A percentile compares a stretch with the other conserved stretches of the same genome.
Evolutionary conservation across 163 green algal species (phyloP).

Genomic region (Scenedesmus sp.): DNA sequence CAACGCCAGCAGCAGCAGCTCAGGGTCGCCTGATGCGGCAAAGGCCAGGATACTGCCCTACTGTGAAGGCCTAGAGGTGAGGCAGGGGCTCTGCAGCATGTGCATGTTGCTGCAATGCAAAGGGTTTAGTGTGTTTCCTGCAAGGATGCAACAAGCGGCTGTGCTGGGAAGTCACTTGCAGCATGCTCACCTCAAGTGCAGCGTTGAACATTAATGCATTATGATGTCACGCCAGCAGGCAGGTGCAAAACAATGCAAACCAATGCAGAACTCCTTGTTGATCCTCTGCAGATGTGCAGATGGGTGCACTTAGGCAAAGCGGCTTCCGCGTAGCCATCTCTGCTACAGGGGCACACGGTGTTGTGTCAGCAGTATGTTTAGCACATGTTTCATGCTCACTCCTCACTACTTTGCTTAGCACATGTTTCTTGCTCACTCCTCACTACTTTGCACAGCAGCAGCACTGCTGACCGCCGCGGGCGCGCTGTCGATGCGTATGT

Average conservation of each 20-base stretch:
- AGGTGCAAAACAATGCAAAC: too few species aligned
- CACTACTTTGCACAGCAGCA: not conserved
- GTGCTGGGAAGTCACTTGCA: not conserved
- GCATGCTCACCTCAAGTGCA: not conserved
- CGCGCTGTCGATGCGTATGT: not conserved
- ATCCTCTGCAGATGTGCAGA: too few species aligned
- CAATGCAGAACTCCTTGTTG: too few species aligned
- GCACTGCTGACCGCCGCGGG: not conserved
- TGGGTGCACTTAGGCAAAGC: too few species aligned
- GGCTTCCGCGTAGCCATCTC: too few species aligned
- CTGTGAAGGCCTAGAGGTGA: conserved; percentile 44
- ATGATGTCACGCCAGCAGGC: too few species aligned
- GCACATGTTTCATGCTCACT: not conserved
- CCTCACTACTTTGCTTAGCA: not conserved
- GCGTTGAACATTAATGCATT: not conserved
- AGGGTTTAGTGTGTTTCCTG: not conserved
- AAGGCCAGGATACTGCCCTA: conserved; percentile 15
- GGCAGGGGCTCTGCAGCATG: not conserved
- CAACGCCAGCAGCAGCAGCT: conserved; percentile 4
- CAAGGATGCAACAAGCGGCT: not conserved
- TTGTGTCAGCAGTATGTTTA: too few species aligned
- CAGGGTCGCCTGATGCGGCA: not conserved
- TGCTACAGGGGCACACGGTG: too few species aligned
- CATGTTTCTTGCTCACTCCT: not conserved
- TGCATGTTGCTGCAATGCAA: not conserved